phyloP scores from a whole-genome alignment of 2,329 filamentous ascomycete genomes.

The Fusarium sp. region DNA sequence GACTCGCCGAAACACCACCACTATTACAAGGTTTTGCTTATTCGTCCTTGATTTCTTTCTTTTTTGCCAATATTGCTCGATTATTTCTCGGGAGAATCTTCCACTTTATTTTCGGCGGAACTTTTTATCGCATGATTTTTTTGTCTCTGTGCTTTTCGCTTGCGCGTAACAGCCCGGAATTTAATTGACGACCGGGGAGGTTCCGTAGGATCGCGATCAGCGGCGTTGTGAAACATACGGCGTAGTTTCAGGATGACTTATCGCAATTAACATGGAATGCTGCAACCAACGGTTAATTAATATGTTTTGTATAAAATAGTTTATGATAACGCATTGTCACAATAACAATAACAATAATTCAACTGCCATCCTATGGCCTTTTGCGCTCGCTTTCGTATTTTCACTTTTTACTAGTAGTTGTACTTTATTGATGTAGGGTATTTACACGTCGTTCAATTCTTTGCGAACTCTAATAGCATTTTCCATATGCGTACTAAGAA shows the following conservation, averaged over 20 bases:
- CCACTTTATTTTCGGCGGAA: neutral
- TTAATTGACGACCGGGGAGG: neutral
- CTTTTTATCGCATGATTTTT: constrained; percentile 15
- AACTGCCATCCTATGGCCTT: neutral
- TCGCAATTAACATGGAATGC: constrained; percentile 14
- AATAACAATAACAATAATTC: neutral
- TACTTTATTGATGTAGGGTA: too few species aligned
- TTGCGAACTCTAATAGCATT: neutral
- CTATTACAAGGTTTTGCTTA: neutral
- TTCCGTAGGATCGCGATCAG: neutral
- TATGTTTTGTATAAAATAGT: neutral
- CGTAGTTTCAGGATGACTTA: constrained; percentile 19
- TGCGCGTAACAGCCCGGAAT: neutral
- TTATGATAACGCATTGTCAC: neutral
- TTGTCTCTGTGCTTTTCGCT: neutral
- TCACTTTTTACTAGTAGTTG: too few species aligned
- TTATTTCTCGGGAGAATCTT: constrained; percentile 4
- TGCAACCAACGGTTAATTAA: neutral
- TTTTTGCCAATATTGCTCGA: constrained; percentile 11
- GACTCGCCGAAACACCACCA: neutral
- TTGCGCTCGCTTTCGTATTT: too few species aligned
- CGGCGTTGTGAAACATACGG: constrained; percentile 9
- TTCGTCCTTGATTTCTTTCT: constrained; percentile 4
- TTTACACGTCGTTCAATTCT: neutral
- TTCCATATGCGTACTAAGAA: neutral